Evolutionary conservation across 1,139 yeast species (phyloP), one percentile per base, ranked within the genome.

Genomic region (Kodamaea suecica): DNA sequence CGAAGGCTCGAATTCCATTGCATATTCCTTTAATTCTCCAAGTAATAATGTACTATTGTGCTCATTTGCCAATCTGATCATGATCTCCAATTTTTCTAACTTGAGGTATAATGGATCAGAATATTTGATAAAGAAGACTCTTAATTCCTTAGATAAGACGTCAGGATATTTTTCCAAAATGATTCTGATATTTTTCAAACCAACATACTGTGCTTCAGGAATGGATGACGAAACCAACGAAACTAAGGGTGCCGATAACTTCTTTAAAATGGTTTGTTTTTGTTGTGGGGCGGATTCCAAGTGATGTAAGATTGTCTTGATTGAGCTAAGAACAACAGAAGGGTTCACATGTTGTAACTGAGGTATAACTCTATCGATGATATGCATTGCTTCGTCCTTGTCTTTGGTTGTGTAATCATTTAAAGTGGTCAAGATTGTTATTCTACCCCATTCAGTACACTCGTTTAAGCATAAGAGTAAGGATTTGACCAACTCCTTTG

Each of bases 401-500:
- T 72, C 76, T 2, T 51, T 45, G 0, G 85, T 68, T 3, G 75
- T 61, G 56, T 83, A 92, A 33, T 84, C 90, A 7, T 87, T 72
- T 45, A 94, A 64, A 1, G 96, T 88, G 2, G 86, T 77, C 44
- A 94, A 70, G 31, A 94, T 85, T 2, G 97, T 80, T 46, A 92
- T 84, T 53, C 98, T 76, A 5, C 98, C 98, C 99, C 99, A 94
- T 63, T 94, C 99, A 1, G 97, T 90, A 62, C 97, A 92, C 62
- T 94, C 99, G 59, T 90, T 90, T 46, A 94, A 70, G 19, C 96
- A 95, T 47, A 80, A 70, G 41, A 94, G 68, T 42, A 92, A 72
- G 55, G 75, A 82, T 45, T 78, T 78, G 37, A 84, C 69, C 33
- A 78, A 67, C 19, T 64, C 66, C 11, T 66, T 42, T 41, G 70